Conservation (phyloP, 2,329 filamentous ascomycete genomes). For the Penicillium sp. region DNA sequence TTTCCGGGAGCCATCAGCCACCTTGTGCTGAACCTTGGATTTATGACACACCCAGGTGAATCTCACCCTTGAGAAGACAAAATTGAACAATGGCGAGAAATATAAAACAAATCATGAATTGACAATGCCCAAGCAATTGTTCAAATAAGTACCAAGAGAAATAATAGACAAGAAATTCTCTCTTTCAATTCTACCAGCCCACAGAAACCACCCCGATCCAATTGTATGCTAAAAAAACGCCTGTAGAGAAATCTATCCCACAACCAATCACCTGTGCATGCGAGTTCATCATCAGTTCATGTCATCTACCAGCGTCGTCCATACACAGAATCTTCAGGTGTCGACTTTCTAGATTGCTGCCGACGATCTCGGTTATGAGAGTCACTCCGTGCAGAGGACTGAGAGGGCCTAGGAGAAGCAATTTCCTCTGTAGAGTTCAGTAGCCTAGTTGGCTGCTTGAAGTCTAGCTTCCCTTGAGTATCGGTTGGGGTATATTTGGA, state of each 20-base stretch:
- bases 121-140: neutral
- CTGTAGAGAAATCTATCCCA: neutral
- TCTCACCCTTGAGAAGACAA: too few relatives aligned
- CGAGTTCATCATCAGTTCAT: conserved; percentile 6
- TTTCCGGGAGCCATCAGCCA: conserved; percentile 3
- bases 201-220: neutral
- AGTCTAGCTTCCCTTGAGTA: conserved; percentile 43
- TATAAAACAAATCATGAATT: neutral
- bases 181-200: neutral
- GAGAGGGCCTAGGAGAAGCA: conserved; percentile 9
- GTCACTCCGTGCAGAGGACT: conserved; percentile 11
- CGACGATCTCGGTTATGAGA: conserved; percentile 18
- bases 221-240: neutral
- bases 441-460: conserved; percentile 34
- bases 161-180: neutral
- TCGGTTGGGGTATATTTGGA: conserved; percentile 41
- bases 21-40: neutral
- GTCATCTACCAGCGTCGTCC: conserved; percentile 40
- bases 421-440: conserved; percentile 28
- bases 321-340: conserved; percentile 43
- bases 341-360: conserved; percentile 20
- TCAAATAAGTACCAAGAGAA: neutral
- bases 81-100: neutral
- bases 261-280: neutral
- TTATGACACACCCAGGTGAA: too few relatives aligned